Evolutionary conservation across 345 rosid species (phyloP), one percentile per base, ranked within the genome.

Genomic region (Aegle marmelos): DNA sequence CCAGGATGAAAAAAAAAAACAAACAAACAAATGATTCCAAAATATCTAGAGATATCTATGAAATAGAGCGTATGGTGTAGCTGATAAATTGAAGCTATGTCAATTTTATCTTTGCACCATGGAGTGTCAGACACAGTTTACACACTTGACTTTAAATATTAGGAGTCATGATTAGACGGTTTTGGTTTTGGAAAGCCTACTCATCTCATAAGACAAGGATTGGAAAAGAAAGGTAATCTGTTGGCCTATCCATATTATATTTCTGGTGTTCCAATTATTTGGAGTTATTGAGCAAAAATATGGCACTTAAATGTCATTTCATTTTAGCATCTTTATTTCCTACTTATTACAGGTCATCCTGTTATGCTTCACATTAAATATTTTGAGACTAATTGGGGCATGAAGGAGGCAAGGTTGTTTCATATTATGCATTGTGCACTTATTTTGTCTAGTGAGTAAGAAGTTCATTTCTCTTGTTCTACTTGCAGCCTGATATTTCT

Each of bases 401-500:
- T 64, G 70, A 63, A 9, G 36, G 1, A 16, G 9, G 31, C 64
- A 33, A 7, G 19, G 34, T 60, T 68, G 25, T 69, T 17, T 79
- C 22, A 8, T 54, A 56, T 34, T 25, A 27, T 62, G 31, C 59
- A 9, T 34, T 30, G 6, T 7, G 70, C 27, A 36, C 22, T 28
- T 72, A 13, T 25, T 31, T 68, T 67, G 67, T 22, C 31, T 16
- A 34, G 13, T 5, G 4, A 34, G 2, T 39, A 34, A 27, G 13
- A 27, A 56, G 54, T 78, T 57, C 34, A 82, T 69, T 17, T 30
- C 61, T 11, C 58, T 64, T 76, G 56, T 57, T 77, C 59, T 68
- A 25, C 39, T 81, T 73, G 90, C 91, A 94, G 97, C 82, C 80
- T 74, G 87, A 87, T 83, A 56, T 77, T 62, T 68, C 81, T 62